Conservation (phyloP, 2,329 filamentous ascomycete genomes). For the Dactylonectria estremocensis region DNA sequence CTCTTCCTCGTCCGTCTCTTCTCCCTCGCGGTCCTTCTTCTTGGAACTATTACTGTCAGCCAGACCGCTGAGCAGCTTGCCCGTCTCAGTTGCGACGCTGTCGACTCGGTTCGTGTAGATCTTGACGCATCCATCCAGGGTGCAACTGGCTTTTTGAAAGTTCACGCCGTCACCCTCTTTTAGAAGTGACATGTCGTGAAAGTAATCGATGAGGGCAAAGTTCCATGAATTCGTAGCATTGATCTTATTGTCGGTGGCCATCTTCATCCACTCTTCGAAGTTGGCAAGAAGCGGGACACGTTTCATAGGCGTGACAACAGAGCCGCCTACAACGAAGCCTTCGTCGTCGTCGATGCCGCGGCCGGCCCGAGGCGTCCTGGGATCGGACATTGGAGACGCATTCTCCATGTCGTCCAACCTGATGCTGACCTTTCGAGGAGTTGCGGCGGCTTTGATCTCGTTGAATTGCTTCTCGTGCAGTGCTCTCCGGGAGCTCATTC, state of each 20-base stretch:
- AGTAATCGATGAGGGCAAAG: constrained; percentile 99
- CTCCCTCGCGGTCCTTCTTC: constrained; percentile 78
- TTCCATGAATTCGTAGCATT: constrained; percentile 99
- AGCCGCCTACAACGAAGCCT: constrained; percentile 77
- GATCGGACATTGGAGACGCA: constrained; percentile 69
- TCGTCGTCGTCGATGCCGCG: constrained; percentile 65
- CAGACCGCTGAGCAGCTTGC: constrained; percentile 92
- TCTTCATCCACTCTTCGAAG: constrained; percentile 99
- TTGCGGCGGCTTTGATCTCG: constrained; percentile 83
- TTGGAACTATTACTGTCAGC: constrained; percentile 88
- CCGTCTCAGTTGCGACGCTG: constrained; percentile 97
- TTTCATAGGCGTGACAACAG: constrained; percentile 93
- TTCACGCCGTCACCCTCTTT: constrained; percentile 98
- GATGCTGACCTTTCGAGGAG: constrained; percentile 75
- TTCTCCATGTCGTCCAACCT: constrained; percentile 73
- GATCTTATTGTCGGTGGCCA: constrained; percentile 99
- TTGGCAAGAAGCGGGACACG: constrained; percentile 95
- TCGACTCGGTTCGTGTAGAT: constrained; percentile 99
- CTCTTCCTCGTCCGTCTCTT: constrained; percentile 76
- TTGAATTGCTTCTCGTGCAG: constrained; percentile 93
- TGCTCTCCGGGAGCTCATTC: constrained; percentile 88
- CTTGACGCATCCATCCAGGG: constrained; percentile 97
- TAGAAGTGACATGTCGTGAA: constrained; percentile 97
- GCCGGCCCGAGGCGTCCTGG: constrained; percentile 65
- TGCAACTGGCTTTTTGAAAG: constrained; percentile 98